Conservation (phyloP, 768 basidiomycete genomes). For the Tylopilus rubrobrunneus region DNA sequence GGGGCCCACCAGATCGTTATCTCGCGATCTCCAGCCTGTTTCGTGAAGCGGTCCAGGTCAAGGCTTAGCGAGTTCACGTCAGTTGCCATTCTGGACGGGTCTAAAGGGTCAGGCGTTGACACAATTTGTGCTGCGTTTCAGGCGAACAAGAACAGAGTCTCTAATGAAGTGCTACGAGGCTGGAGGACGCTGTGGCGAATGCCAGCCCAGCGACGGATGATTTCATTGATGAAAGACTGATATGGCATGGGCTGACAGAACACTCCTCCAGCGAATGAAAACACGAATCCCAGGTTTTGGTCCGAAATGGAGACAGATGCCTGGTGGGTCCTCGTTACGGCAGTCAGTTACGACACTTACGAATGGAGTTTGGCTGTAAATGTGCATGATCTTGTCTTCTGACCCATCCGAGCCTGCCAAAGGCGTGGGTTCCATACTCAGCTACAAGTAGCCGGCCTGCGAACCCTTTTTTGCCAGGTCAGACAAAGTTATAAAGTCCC, state of each 20-base stretch:
- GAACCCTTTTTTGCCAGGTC: conserved; percentile 19
- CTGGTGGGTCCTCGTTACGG: conserved; percentile 28
- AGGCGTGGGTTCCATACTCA: conserved; percentile 31
- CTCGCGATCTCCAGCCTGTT: conserved; percentile 27
- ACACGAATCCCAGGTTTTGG: conserved; percentile 19
- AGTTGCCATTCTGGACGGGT: conserved; percentile 17
- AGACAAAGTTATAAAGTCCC: conserved; percentile 33
- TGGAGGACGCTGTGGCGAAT: background rate
- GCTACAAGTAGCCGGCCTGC: conserved; percentile 19
- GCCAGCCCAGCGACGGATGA: conserved; percentile 13
- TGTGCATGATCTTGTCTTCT: conserved; percentile 28
- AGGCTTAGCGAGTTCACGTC: conserved; percentile 23
- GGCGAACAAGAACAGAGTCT: background rate
- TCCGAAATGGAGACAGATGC: conserved; percentile 24
- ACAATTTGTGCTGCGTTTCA: conserved; percentile 7
- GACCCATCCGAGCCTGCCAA: conserved; percentile 26
- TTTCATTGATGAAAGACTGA: conserved; percentile 28
- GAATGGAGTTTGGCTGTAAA: conserved; percentile 28
- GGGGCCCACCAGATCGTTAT: conserved; percentile 24
- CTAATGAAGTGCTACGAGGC: too few species aligned
- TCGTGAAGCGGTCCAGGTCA: conserved; percentile 4
- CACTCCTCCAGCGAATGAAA: conserved; percentile 12
- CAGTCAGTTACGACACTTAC: conserved; percentile 24
- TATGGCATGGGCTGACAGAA: conserved; percentile 9
- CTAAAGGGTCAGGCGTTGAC: background rate